A percentile compares a stretch with the other conserved stretches of the same genome.
These are phyloP conservation scores for Albugo laibachii DNA, from an alignment of 352 stramenopile species.

Conservation along the genomic window DNA sequence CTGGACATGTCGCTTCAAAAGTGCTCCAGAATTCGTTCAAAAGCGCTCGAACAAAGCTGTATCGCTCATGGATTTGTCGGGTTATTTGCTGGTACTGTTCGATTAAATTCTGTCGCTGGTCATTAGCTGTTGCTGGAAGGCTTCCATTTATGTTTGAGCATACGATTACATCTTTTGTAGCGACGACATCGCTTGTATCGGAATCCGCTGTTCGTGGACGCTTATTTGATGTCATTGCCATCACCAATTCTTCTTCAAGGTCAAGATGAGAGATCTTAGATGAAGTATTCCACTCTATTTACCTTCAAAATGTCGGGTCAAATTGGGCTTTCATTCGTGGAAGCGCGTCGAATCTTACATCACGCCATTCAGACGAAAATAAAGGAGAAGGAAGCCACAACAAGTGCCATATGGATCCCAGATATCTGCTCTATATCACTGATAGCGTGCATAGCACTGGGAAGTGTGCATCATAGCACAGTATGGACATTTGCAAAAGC, in stretches of 20 bases:
- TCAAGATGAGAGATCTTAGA: not conserved
- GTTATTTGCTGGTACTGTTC: too few relatives aligned
- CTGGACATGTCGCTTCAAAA: conserved; percentile 22
- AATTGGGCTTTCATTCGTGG: conserved; percentile 29
- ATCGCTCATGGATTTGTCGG: not conserved
- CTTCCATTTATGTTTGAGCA: too few relatives aligned
- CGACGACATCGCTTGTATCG: too few relatives aligned
- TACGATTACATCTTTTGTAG: too few relatives aligned
- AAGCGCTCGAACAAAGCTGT: conserved; percentile 35
- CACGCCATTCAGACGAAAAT: conserved; percentile 49
- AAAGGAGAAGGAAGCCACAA: conserved; percentile 37
- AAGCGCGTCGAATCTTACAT: conserved; percentile 30
- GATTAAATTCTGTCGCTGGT: too few relatives aligned
- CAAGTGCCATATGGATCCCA: conserved; percentile 47
- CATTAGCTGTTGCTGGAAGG: too few relatives aligned
- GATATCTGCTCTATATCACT: conserved; percentile 55
- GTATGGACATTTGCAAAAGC: conserved; percentile 6
- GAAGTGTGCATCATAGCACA: not conserved
- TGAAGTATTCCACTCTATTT: not conserved
- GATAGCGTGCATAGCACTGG: conserved; percentile 16
- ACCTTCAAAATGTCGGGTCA: not conserved
- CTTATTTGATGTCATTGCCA: conserved; percentile 1
- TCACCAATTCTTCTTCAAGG: conserved; percentile 1
- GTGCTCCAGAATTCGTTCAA: conserved; percentile 51
- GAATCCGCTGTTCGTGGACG: conserved; percentile 27